Conservation (phyloP, 805 yeast species). For the Metschnikowia kunwiensis region DNA sequence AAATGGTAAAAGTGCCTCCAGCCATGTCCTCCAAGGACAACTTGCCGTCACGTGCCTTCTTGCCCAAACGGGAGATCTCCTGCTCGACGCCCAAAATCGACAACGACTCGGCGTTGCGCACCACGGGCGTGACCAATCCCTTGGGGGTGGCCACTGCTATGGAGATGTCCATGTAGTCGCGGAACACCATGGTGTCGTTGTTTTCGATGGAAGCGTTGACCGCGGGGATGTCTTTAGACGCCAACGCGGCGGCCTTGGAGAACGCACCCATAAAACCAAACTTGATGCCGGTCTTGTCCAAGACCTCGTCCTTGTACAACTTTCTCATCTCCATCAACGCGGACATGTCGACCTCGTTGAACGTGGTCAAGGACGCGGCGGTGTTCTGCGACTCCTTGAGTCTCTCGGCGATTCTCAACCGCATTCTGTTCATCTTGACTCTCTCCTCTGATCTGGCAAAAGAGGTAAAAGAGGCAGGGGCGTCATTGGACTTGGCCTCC, state of each 20-base stretch:
- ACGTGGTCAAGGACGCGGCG: constrained; percentile 95
- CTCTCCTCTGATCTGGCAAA: constrained; percentile 85
- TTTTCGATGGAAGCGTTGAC: constrained; percentile 93
- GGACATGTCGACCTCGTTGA: constrained; percentile 97
- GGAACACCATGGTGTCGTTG: constrained; percentile 88
- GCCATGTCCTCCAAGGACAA: constrained; percentile 97
- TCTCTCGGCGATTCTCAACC: constrained; percentile 97
- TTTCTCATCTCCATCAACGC: constrained; percentile 90
- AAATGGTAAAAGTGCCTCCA: constrained; percentile 98
- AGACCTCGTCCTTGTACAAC: constrained; percentile 92
- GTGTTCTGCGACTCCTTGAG: constrained; percentile 99
- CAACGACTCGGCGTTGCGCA: constrained; percentile 92
- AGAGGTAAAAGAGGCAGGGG: constrained; percentile 34
- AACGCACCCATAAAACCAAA: constrained; percentile 99
- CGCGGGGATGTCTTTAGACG: constrained; percentile 92
- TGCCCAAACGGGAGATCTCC: constrained; percentile 77
- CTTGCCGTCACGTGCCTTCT: constrained; percentile 95
- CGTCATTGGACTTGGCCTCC: constrained; percentile 13
- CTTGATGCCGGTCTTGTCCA: constrained; percentile 90
- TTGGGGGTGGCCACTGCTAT: constrained; percentile 99
- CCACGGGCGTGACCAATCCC: constrained; percentile 97
- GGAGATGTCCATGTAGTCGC: constrained; percentile 94
- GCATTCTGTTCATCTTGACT: constrained; percentile 99
- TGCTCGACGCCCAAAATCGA: constrained; percentile 85
- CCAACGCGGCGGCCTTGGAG: constrained; percentile 88